Conservation (phyloP, 805 yeast species). For the Barnettozyma siamensis region DNA sequence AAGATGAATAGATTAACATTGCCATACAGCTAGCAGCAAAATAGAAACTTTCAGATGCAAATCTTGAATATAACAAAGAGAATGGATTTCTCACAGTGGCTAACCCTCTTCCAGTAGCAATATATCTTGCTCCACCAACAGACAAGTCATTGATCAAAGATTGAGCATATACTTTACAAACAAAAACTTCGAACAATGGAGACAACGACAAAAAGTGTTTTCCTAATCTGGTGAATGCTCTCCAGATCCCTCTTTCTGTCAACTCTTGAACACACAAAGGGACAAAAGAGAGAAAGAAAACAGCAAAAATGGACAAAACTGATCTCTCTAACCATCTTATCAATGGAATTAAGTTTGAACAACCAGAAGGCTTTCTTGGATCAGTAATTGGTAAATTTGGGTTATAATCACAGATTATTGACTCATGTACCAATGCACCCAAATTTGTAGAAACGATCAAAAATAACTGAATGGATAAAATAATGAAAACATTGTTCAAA, state of each 20-base stretch:
- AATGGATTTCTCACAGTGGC: slow-evolving; percentile 71
- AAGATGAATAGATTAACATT: slow-evolving; percentile 50
- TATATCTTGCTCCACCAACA: slow-evolving; percentile 77
- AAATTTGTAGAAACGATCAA: slow-evolving; percentile 53
- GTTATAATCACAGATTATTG: slow-evolving; percentile 57
- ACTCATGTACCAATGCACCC: slow-evolving; percentile 56
- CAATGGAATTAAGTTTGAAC: slow-evolving; percentile 65
- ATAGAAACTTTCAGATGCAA: slow-evolving; percentile 61
- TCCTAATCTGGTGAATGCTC: slow-evolving; percentile 54
- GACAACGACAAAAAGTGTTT: slow-evolving; percentile 69
- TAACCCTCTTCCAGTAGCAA: slow-evolving; percentile 79
- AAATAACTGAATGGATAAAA: slow-evolving; percentile 61
- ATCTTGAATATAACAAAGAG: slow-evolving; percentile 58
- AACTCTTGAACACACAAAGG: slow-evolving; percentile 75
- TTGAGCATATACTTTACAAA: slow-evolving; percentile 69
- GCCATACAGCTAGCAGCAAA: slow-evolving; percentile 51
- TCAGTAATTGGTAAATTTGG: slow-evolving; percentile 56
- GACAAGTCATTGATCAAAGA: slow-evolving; percentile 62
- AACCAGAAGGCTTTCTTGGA: slow-evolving; percentile 59
- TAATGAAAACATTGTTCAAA: slow-evolving; percentile 68
- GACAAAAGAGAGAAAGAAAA: slow-evolving; percentile 66
- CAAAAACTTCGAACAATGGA: slow-evolving; percentile 75
- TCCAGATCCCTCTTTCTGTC: slow-evolving; percentile 70
- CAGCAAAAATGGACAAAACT: slow-evolving; percentile 66
- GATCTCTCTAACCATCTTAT: slow-evolving; percentile 70